A percentile compares a stretch with the other conserved stretches of the same genome.
phyloP scores from a whole-genome alignment of 176 grass and related monocot genomes.

The Hyparrhenia diplandra region DNA sequence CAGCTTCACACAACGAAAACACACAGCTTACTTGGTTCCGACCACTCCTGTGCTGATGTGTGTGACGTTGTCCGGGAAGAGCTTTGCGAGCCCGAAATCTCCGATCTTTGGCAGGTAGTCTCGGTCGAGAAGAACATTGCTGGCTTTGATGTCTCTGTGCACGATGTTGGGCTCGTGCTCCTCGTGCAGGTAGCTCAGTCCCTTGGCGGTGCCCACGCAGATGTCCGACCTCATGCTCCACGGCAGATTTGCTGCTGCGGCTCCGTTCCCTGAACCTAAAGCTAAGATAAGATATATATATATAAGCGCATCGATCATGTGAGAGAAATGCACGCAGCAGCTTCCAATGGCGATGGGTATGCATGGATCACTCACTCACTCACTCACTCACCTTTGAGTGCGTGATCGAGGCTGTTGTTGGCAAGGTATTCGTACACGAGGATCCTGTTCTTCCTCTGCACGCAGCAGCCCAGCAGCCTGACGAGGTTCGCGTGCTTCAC shows the following conservation, averaged over 20 bases:
- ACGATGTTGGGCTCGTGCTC: slow-evolving; percentile 43
- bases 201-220: slow-evolving; percentile 44
- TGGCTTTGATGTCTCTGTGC: slow-evolving; percentile 51
- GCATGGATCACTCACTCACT: background rate
- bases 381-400: slow-evolving; percentile 18
- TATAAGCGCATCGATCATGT: background rate
- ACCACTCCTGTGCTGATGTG: slow-evolving; percentile 51
- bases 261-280: slow-evolving; percentile 17
- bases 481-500: slow-evolving; percentile 48
- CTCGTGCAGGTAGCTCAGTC: slow-evolving; percentile 56
- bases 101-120: slow-evolving; percentile 43
- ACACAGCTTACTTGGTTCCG: slow-evolving; percentile 45
- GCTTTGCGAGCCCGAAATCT: slow-evolving; percentile 55
- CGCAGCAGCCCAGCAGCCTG: slow-evolving; percentile 35
- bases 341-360: background rate
- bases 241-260: background rate
- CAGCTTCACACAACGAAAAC: too few species aligned
- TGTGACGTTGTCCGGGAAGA: slow-evolving; percentile 42
- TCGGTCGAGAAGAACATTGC: slow-evolving; percentile 47
- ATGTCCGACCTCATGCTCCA: slow-evolving; percentile 40
- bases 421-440: slow-evolving; percentile 48
- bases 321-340: background rate
- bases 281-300: background rate
- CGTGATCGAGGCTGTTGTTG: slow-evolving; percentile 55
- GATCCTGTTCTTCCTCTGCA: slow-evolving; percentile 44